A percentile compares a stretch with the other conserved stretches of the same genome.
These are phyloP conservation scores for Castanopsis chinensis DNA, from an alignment of 306 rosid genomes.

Conservation along the genomic window DNA sequence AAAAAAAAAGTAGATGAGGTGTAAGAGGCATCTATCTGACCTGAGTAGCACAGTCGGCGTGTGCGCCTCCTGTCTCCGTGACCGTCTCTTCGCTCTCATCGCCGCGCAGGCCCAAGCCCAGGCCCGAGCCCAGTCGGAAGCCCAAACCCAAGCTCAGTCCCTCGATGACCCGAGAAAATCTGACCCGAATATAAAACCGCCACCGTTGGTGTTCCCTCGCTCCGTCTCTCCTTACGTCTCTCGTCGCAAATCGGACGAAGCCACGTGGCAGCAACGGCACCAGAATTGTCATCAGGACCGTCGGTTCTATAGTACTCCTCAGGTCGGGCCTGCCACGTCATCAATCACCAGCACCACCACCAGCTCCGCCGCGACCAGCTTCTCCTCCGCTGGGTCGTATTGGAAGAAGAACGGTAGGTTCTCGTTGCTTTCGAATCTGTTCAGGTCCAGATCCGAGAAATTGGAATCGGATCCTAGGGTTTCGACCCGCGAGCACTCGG, in stretches of 20 bases:
- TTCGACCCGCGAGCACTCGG: slow-evolving; percentile 23
- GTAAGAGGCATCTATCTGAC: slow-evolving; percentile 70
- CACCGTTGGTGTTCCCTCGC: slow-evolving; percentile 68
- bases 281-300: slow-evolving; percentile 15
- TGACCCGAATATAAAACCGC: slow-evolving; percentile 36
- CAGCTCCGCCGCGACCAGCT: neutral
- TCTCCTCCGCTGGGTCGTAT: slow-evolving; percentile 12
- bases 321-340: slow-evolving; percentile 55
- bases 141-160: slow-evolving; percentile 36
- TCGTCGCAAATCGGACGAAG: slow-evolving; percentile 66
- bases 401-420: slow-evolving; percentile 54
- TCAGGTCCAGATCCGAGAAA: slow-evolving; percentile 62
- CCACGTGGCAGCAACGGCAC: slow-evolving; percentile 26
- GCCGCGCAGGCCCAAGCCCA: slow-evolving; percentile 62
- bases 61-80: slow-evolving; percentile 86
- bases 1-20: slow-evolving; percentile 58
- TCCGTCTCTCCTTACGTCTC: slow-evolving; percentile 87
- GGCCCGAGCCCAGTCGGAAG: slow-evolving; percentile 40
- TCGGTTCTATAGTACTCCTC: slow-evolving; percentile 81
- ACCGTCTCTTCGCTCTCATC: slow-evolving; percentile 54
- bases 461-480: slow-evolving; percentile 40
- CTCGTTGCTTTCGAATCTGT: slow-evolving; percentile 38
- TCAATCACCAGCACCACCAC: neutral
- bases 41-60: slow-evolving; percentile 66
- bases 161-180: slow-evolving; percentile 36